Evolutionary conservation across 2,329 filamentous ascomycete species (phyloP).

Genomic region (Pestalotiopsis sp.): DNA sequence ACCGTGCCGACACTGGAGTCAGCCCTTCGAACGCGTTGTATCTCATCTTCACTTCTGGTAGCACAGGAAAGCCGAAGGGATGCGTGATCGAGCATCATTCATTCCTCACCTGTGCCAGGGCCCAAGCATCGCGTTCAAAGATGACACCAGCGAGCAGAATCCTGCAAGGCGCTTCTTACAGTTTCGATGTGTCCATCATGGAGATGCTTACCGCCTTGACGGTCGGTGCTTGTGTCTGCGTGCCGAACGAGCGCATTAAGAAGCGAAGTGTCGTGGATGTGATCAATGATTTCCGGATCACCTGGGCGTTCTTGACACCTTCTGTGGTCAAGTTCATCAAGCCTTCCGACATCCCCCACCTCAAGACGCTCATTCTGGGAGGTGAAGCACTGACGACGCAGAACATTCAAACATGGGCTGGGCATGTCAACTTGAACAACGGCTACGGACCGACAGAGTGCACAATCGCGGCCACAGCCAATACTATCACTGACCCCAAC

Average conservation of each 20-base stretch:
- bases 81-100: constrained; percentile 34
- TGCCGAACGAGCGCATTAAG: constrained; percentile 36
- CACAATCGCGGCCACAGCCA: not conserved
- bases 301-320: constrained; percentile 13
- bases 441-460: constrained; percentile 8
- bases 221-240: constrained; percentile 39
- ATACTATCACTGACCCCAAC: not conserved
- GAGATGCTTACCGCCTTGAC: constrained; percentile 40
- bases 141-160: constrained; percentile 11
- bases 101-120: not conserved
- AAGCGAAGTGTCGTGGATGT: constrained; percentile 16
- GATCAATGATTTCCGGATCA: constrained; percentile 12
- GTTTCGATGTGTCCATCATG: constrained; percentile 38
- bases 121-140: constrained; percentile 7
- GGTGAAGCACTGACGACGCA: constrained; percentile 4
- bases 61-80: constrained; percentile 52
- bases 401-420: constrained; percentile 9
- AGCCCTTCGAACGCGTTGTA: constrained; percentile 16
- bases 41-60: constrained; percentile 56
- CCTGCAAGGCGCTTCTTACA: constrained; percentile 32
- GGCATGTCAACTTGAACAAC: constrained; percentile 1
- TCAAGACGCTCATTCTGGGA: constrained; percentile 10
- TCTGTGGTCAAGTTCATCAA: constrained; percentile 11
- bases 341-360: not conserved
- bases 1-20: not conserved